A percentile compares a stretch with the other conserved stretches of the same genome.
Evolutionary conservation across 257 asterid species (phyloP).

Genomic region (Schizonepeta tenuifolia): DNA sequence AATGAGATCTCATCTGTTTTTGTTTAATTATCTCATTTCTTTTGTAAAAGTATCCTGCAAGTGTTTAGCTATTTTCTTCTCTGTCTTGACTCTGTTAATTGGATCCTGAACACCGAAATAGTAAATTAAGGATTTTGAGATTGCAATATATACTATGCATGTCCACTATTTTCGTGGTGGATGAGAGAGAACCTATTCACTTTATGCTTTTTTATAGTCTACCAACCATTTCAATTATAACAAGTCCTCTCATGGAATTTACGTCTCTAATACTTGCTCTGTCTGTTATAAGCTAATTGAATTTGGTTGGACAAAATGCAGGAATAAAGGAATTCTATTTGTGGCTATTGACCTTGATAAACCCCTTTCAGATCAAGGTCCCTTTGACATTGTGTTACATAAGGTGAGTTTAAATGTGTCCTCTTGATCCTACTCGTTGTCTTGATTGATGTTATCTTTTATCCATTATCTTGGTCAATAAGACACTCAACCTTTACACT

Average conservation of each 20-base stretch:
- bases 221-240: constrained; percentile 10
- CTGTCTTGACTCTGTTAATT: background rate
- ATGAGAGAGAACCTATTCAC: background rate
- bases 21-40: background rate
- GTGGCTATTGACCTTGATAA: constrained; percentile 76
- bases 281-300: constrained; percentile 19
- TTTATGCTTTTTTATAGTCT: constrained; percentile 13
- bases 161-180: background rate
- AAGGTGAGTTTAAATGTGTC: constrained; percentile 48
- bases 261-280: background rate
- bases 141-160: background rate
- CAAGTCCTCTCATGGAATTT: background rate
- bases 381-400: constrained; percentile 81
- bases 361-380: constrained; percentile 86
- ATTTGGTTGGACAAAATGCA: constrained; percentile 37
- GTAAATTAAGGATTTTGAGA: background rate
- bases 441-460: constrained; percentile 5
- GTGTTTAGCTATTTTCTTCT: background rate
- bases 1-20: background rate
- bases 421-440: background rate
- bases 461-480: background rate
- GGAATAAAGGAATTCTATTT: constrained; percentile 80
- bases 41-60: background rate
- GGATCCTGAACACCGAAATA: constrained; percentile 6
- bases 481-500: background rate